A percentile compares a stretch with the other conserved stretches of the same genome.
Evolutionary conservation across 106 monocot species (phyloP).

Genomic region (Dendrobium nobile): DNA sequence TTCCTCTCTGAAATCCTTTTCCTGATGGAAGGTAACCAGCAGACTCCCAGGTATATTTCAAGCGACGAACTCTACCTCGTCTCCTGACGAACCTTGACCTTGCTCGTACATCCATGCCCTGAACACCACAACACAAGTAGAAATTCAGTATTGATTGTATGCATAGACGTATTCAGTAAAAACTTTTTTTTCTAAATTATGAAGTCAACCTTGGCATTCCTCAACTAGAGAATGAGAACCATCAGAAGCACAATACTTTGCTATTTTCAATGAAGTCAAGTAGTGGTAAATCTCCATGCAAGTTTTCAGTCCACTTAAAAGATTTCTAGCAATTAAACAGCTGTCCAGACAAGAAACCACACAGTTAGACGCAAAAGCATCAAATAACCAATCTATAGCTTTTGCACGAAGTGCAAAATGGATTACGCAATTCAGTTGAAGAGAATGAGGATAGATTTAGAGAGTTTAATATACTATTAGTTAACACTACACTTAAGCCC

Average conservation of each 20-base stretch:
- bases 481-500: neutral
- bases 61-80: conserved; percentile 83
- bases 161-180: neutral
- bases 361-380: conserved; percentile 6
- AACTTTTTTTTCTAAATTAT: conserved; percentile 11
- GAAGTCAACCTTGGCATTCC: conserved; percentile 52
- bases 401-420: neutral
- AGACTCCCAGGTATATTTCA: conserved; percentile 98
- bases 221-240: conserved; percentile 54
- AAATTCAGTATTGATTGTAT: neutral
- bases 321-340: conserved; percentile 96
- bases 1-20: conserved; percentile 90
- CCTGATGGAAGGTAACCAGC: conserved; percentile 91
- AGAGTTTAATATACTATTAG: neutral
- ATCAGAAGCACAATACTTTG: conserved; percentile 36
- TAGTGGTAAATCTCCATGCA: conserved; percentile 77
- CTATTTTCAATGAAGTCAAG: conserved; percentile 67
- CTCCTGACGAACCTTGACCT: conserved; percentile 87
- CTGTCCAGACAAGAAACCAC: conserved; percentile 31
- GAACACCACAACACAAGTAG: conserved; percentile 7
- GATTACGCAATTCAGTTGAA: neutral
- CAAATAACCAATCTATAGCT: neutral
- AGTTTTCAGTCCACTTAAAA: conserved; percentile 91
- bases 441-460: neutral
- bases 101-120: conserved; percentile 70